Conservation (phyloP, 768 basidiomycete genomes). For the Rhizopogon rudus region DNA sequence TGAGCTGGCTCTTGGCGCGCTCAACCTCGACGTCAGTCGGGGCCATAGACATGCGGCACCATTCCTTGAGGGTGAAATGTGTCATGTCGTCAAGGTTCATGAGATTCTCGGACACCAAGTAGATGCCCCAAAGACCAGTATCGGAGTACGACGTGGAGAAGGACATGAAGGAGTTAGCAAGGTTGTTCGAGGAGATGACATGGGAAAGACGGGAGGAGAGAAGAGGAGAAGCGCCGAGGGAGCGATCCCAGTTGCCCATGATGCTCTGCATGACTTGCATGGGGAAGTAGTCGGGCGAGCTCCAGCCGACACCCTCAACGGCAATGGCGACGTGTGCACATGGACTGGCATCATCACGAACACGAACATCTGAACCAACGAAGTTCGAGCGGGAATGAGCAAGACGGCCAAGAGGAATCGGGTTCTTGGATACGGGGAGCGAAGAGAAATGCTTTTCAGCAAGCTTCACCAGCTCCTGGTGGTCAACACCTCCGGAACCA, state of each 20-base stretch:
- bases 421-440: conserved; percentile 82
- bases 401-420: conserved; percentile 81
- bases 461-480: conserved; percentile 87
- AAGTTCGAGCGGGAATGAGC: conserved; percentile 77
- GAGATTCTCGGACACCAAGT: conserved; percentile 92
- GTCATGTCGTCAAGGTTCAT: conserved; percentile 89
- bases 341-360: conserved; percentile 87
- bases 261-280: conserved; percentile 98
- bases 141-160: conserved; percentile 99
- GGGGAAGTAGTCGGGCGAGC: conserved; percentile 97
- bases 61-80: conserved; percentile 94
- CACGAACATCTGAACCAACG: conserved; percentile 90
- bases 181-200: conserved; percentile 87
- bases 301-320: conserved; percentile 97
- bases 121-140: conserved; percentile 98
- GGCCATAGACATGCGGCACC: conserved; percentile 89
- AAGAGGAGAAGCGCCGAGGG: conserved; percentile 84
- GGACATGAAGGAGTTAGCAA: conserved; percentile 99
- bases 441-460: conserved; percentile 91
- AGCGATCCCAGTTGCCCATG: conserved; percentile 99
- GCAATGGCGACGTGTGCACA: conserved; percentile 95
- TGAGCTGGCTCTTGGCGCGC: conserved; percentile 97
- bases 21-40: conserved; percentile 88
- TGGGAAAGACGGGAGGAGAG: conserved; percentile 90
- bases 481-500: conserved; percentile 93